These are phyloP conservation scores for Penstemon davidsonii DNA, from an alignment of 257 asterid genomes.

Conservation along the genomic window DNA sequence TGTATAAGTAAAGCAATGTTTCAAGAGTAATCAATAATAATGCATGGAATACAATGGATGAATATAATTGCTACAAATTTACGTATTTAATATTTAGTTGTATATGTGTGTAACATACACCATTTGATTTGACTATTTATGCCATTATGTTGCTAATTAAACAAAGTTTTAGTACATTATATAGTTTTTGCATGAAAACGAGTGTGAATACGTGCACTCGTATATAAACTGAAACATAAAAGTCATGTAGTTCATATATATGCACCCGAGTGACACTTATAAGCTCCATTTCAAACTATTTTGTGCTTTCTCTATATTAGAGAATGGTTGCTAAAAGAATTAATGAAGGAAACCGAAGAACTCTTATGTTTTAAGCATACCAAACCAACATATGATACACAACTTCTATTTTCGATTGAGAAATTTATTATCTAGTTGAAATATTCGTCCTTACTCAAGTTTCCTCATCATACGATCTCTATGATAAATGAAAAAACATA, in stretches of 20 bases:
- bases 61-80: slow-evolving; percentile 6
- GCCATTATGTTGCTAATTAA: neutral
- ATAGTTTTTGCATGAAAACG: neutral
- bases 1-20: neutral
- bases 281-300: neutral
- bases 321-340: neutral
- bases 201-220: neutral
- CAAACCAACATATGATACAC: neutral
- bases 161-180: neutral
- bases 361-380: neutral
- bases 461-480: neutral
- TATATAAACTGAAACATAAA: neutral
- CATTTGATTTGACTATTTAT: neutral
- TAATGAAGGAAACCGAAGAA: neutral
- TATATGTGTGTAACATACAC: neutral
- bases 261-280: neutral
- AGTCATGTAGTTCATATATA: slow-evolving; percentile 2
- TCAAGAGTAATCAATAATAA: slow-evolving; percentile 3
- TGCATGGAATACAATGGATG: slow-evolving; percentile 4
- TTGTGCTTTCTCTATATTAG: neutral
- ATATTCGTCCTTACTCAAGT: neutral
- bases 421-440: neutral
- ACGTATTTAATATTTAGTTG: neutral
- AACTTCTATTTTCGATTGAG: too few relatives aligned
- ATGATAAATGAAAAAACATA: too few relatives aligned